Percentiles rank a stretch among this genome's conserved stretches.
These are phyloP conservation scores for Ceratobasidium sp. DNA, from an alignment of 1,284 basidiomycete genomes.

Conservation along the genomic window DNA sequence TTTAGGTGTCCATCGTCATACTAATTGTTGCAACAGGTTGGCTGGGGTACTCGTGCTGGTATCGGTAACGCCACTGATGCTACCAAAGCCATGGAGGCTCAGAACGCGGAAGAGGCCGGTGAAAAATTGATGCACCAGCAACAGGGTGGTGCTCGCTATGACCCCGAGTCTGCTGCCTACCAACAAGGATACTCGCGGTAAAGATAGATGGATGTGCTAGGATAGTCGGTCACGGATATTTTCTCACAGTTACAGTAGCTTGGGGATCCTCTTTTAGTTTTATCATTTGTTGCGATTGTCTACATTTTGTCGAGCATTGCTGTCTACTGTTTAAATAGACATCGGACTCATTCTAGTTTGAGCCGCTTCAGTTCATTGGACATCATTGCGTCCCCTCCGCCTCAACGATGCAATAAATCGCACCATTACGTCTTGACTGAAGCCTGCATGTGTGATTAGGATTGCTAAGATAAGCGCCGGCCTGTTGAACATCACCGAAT, in stretches of 20 bases:
- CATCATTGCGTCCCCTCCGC: neutral
- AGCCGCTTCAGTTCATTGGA: neutral
- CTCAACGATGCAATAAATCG: neutral
- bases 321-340: slow-evolving; percentile 3
- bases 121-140: slow-evolving; percentile 37
- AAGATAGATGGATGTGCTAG: slow-evolving; percentile 12
- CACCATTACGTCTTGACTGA: neutral
- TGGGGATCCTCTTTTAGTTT: slow-evolving; percentile 18
- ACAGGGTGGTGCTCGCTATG: slow-evolving; percentile 22
- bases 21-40: slow-evolving; percentile 61
- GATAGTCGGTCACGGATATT: slow-evolving; percentile 22
- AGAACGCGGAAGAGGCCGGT: slow-evolving; percentile 40
- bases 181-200: slow-evolving; percentile 32
- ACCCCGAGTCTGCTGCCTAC: slow-evolving; percentile 12
- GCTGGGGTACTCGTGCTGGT: slow-evolving; percentile 90
- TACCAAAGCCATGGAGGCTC: slow-evolving; percentile 63
- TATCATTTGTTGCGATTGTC: slow-evolving; percentile 8
- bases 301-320: slow-evolving; percentile 3
- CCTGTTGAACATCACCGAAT: too few relatives aligned
- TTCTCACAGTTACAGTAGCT: slow-evolving; percentile 22
- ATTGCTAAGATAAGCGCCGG: too few relatives aligned
- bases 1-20: slow-evolving; percentile 5
- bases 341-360: slow-evolving; percentile 23
- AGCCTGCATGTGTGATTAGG: too few relatives aligned
- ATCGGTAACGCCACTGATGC: slow-evolving; percentile 81